Evolutionary conservation across 2,329 filamentous ascomycete species (phyloP).

Genomic region (Ophiocordyceps camponoti-rufipedis): DNA sequence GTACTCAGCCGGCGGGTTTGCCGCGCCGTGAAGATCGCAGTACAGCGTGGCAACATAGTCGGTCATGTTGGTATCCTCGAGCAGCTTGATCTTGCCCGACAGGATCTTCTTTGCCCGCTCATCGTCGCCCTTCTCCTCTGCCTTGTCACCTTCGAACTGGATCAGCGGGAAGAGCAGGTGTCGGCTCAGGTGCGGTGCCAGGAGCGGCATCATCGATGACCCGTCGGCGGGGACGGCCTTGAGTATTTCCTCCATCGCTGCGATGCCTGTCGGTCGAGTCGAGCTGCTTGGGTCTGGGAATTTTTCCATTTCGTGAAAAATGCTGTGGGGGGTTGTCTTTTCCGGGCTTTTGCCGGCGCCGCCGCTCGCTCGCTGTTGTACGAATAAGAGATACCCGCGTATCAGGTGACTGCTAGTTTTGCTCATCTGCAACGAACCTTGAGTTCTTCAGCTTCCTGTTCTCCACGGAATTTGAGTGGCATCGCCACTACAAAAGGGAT

Average conservation of each 20-base stretch:
- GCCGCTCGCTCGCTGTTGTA: no score
- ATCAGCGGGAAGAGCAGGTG: constrained; percentile 94
- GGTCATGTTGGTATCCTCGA: constrained; percentile 97
- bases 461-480: no score
- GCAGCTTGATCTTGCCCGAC: constrained; percentile 77
- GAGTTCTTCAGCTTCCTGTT: no score
- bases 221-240: constrained; percentile 42
- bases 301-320: constrained; percentile 18
- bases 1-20: constrained; percentile 68
- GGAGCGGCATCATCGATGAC: constrained; percentile 69
- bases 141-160: constrained; percentile 71
- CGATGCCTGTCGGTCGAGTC: not conserved
- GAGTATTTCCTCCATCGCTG: constrained; percentile 22
- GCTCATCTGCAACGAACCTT: no score
- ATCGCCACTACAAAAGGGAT: no score
- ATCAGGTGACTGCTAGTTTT: no score
- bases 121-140: constrained; percentile 52
- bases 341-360: constrained; percentile 16
- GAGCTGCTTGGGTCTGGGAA: constrained; percentile 11
- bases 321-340: constrained; percentile 15
- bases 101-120: constrained; percentile 50
- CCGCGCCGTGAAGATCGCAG: constrained; percentile 69
- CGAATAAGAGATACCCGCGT: no score
- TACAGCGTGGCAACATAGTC: constrained; percentile 90
- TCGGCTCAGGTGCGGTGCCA: constrained; percentile 83